Conservation (phyloP, 179 eudicot genomes). For the Gypsophila paniculata region DNA sequence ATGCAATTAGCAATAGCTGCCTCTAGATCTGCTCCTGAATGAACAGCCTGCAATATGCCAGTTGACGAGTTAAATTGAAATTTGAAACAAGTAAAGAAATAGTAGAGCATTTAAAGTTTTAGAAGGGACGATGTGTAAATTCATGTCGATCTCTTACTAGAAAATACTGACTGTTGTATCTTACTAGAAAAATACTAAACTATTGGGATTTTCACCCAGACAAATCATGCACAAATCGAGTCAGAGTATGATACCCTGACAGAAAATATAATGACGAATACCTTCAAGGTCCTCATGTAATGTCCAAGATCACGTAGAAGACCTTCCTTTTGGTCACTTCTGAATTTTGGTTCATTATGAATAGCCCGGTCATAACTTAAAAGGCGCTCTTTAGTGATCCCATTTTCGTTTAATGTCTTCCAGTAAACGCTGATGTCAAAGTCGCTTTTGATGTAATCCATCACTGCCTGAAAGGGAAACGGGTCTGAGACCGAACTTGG, state of each 20-base stretch:
- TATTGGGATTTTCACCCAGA: background rate
- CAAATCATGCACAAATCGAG: background rate
- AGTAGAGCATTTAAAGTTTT: background rate
- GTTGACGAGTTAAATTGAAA: background rate
- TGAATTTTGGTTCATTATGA: constrained; percentile 81
- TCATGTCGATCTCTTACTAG: too few species aligned
- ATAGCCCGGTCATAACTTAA: constrained; percentile 97
- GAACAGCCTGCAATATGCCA: constrained; percentile 75
- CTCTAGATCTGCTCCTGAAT: constrained; percentile 99
- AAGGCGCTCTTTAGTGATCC: constrained; percentile 96
- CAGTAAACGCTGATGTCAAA: constrained; percentile 85
- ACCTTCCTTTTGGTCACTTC: constrained; percentile 84
- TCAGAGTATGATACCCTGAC: background rate
- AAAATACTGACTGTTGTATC: background rate
- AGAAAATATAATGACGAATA: constrained; percentile 22
- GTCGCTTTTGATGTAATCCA: constrained; percentile 76
- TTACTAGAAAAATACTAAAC: background rate
- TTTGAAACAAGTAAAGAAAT: background rate
- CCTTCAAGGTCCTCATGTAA: constrained; percentile 96
- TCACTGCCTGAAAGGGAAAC: constrained; percentile 60
- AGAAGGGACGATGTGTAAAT: background rate
- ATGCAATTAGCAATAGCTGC: constrained; percentile 84
- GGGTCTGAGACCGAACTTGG: constrained; percentile 14
- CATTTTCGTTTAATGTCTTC: constrained; percentile 87
- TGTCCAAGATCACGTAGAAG: constrained; percentile 92